Evolutionary conservation across 371 early-diverging fungal species (phyloP).

Genomic region (Rhizopus stolonifer): DNA sequence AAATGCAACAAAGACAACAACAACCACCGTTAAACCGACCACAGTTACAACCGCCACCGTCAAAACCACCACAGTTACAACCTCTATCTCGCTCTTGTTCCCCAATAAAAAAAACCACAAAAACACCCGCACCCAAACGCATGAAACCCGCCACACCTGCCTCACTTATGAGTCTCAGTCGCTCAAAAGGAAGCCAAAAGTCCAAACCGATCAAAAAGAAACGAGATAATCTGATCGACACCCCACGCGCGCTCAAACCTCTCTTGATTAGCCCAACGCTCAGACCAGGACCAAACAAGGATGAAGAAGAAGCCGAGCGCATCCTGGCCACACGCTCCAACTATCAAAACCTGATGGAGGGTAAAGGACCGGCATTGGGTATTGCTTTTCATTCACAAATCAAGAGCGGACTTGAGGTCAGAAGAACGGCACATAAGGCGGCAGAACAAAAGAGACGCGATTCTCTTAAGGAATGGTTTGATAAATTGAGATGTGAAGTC

Average conservation of each 20-base stretch:
- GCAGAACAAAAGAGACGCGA: slow-evolving; percentile 94
- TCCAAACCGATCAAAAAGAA: slow-evolving; percentile 11
- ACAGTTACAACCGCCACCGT: no score
- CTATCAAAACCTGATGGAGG: slow-evolving; percentile 83
- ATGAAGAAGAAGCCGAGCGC: slow-evolving; percentile 41
- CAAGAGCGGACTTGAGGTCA: slow-evolving; percentile 69
- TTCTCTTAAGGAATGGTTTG: slow-evolving; percentile 84
- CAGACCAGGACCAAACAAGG: slow-evolving; percentile 19
- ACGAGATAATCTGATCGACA: slow-evolving; percentile 23
- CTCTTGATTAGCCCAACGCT: slow-evolving; percentile 46
- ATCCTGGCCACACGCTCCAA: slow-evolving; percentile 79
- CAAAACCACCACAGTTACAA: no score
- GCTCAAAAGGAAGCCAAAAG: slow-evolving; percentile 1
- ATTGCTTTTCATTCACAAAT: slow-evolving; percentile 69
- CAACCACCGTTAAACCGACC: no score
- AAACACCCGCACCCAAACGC: not conserved
- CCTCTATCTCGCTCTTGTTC: no score
- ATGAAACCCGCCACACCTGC: slow-evolving; percentile 65
- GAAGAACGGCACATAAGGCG: slow-evolving; percentile 83
- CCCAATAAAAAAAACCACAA: no score
- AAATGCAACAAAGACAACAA: slow-evolving; percentile 30
- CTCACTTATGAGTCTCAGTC: slow-evolving; percentile 54
- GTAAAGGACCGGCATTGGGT: slow-evolving; percentile 74
- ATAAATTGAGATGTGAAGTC: slow-evolving; percentile 66
- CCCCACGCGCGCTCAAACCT: slow-evolving; percentile 47